Evolutionary conservation across 1,284 basidiomycete species (phyloP).

Genomic region (Hymenochaete sp.): DNA sequence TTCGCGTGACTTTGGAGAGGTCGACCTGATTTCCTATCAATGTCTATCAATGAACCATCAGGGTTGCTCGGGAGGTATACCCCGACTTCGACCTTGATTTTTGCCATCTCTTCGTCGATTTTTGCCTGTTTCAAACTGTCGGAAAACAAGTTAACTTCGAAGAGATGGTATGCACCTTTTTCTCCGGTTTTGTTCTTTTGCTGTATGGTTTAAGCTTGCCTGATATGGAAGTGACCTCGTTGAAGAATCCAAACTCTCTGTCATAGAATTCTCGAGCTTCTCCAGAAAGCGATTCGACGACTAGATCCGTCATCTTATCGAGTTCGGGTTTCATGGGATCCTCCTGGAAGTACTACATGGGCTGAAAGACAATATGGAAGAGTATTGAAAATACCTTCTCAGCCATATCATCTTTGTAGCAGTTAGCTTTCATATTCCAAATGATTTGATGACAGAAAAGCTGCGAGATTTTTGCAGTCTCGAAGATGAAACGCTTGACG

Average conservation of each 20-base stretch:
- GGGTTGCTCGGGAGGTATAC: conserved; percentile 98
- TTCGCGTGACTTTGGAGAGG: conserved; percentile 98
- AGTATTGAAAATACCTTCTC: conserved; percentile 53
- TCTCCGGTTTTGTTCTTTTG: conserved; percentile 93
- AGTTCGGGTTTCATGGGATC: conserved; percentile 93
- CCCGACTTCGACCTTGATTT: conserved; percentile 86
- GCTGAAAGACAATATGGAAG: background rate
- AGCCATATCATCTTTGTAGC: conserved; percentile 83
- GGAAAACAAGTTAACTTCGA: background rate
- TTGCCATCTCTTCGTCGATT: conserved; percentile 99
- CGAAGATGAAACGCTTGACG: conserved; percentile 92
- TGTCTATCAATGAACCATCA: conserved; percentile 91
- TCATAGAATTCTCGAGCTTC: conserved; percentile 89
- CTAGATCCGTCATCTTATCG: conserved; percentile 79
- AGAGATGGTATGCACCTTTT: conserved; percentile 58
- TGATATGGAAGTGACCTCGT: conserved; percentile 94
- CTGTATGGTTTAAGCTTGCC: conserved; percentile 97
- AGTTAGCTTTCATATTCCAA: conserved; percentile 99
- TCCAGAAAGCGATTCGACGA: conserved; percentile 85
- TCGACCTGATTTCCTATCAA: conserved; percentile 93
- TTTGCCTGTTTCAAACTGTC: conserved; percentile 57
- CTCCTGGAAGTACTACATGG: conserved; percentile 44
- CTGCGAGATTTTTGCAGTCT: conserved; percentile 96
- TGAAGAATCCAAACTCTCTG: conserved; percentile 93
- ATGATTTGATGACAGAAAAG: conserved; percentile 99